Evolutionary conservation across 1,284 basidiomycete species (phyloP).

Genomic region (Sphagnurus paluster): DNA sequence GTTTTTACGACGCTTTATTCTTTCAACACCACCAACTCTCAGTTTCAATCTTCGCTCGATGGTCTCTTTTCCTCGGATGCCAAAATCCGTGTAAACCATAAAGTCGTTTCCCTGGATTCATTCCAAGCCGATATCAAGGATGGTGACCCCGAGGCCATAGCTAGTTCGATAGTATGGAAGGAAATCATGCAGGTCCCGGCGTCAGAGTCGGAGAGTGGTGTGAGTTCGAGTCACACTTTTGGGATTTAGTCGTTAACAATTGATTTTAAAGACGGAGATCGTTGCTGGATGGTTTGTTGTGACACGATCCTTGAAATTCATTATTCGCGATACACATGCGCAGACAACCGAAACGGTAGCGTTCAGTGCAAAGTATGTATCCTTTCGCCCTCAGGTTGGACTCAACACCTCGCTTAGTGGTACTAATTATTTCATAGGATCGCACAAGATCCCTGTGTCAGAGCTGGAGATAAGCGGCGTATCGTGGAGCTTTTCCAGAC

Average conservation of each 20-base stretch:
- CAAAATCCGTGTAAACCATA: slow-evolving; percentile 35
- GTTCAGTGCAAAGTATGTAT: slow-evolving; percentile 44
- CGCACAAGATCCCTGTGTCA: slow-evolving; percentile 23
- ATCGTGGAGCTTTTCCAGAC: slow-evolving; percentile 41
- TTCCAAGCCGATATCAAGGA: slow-evolving; percentile 28
- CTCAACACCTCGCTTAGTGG: neutral
- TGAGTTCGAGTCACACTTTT: neutral
- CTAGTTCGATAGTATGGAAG: slow-evolving; percentile 34
- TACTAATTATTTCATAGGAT: slow-evolving; percentile 25
- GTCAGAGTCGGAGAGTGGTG: slow-evolving; percentile 18
- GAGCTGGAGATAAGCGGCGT: slow-evolving; percentile 27
- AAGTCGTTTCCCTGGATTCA: slow-evolving; percentile 26
- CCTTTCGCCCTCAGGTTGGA: neutral
- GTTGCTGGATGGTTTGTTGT: slow-evolving; percentile 44
- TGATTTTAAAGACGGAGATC: slow-evolving; percentile 31
- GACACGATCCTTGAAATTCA: slow-evolving; percentile 43
- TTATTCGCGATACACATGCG: slow-evolving; percentile 42
- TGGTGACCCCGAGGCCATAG: slow-evolving; percentile 19
- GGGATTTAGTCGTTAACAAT: neutral
- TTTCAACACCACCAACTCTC: neutral
- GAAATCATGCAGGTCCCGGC: slow-evolving; percentile 32
- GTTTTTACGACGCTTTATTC: slow-evolving; percentile 8
- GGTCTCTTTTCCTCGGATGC: slow-evolving; percentile 33
- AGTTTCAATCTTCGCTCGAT: slow-evolving; percentile 24
- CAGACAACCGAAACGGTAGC: slow-evolving; percentile 35